Conservation (phyloP, 768 basidiomycete species). For the Botryobasidium botryosum region DNA sequence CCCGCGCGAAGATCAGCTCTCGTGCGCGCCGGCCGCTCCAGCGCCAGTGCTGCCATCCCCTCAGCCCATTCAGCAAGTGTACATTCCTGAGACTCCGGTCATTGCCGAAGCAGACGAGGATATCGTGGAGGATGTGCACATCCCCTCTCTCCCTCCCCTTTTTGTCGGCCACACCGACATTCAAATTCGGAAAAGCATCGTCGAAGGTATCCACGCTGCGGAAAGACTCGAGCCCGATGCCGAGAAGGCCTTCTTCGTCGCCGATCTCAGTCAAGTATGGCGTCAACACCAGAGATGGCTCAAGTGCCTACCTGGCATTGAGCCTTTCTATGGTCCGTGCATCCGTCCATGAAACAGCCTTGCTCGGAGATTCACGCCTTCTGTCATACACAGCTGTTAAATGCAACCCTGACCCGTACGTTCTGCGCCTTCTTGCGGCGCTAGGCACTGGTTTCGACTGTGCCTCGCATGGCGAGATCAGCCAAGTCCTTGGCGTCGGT, state of each 20-base stretch:
- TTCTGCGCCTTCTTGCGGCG: slow-evolving; percentile 76
- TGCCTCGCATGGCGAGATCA: slow-evolving; percentile 88
- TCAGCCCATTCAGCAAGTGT: background rate
- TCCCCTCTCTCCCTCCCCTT: slow-evolving; percentile 50
- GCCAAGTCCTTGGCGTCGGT: slow-evolving; percentile 53
- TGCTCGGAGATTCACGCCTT: slow-evolving; percentile 14
- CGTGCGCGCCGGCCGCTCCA: background rate
- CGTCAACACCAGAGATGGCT: slow-evolving; percentile 73
- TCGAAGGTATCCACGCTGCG: slow-evolving; percentile 6
- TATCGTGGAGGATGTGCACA: slow-evolving; percentile 25
- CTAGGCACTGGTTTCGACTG: slow-evolving; percentile 94
- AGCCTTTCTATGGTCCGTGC: slow-evolving; percentile 78
- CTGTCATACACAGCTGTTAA: slow-evolving; percentile 54
- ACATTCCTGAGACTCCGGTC: slow-evolving; percentile 1
- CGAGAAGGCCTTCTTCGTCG: slow-evolving; percentile 93
- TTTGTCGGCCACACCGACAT: slow-evolving; percentile 50
- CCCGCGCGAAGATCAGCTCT: too few relatives aligned
- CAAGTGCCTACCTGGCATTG: slow-evolving; percentile 58
- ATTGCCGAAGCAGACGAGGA: slow-evolving; percentile 21
- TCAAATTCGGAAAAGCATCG: slow-evolving; percentile 58
- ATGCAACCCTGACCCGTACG: slow-evolving; percentile 94
- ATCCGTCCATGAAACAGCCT: slow-evolving; percentile 4
- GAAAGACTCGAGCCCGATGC: slow-evolving; percentile 37
- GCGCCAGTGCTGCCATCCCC: slow-evolving; percentile 13
- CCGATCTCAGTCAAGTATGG: slow-evolving; percentile 80